Evolutionary conservation across 176 grass and related monocot genomes (phyloP).

Genomic region (Thalia dealbata): DNA sequence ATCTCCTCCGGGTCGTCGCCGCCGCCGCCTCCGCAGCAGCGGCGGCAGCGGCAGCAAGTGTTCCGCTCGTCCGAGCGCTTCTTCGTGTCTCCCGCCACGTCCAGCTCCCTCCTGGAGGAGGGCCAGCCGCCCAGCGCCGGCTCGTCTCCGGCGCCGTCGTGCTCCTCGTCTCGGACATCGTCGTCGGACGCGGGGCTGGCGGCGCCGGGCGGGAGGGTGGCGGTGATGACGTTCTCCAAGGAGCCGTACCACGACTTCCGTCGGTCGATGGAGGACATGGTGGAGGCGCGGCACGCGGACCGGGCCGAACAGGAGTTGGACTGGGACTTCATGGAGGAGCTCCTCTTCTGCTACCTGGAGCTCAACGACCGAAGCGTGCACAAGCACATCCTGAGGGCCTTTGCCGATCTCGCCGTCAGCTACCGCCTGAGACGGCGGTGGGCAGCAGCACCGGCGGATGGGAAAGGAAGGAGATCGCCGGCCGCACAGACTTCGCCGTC

Average conservation of each 20-base stretch:
- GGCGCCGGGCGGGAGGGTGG: neutral
- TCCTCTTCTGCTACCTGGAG: slow-evolving; percentile 64
- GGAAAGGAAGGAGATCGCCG: too few species aligned
- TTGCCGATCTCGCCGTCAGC: slow-evolving; percentile 43
- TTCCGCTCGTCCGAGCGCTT: slow-evolving; percentile 16
- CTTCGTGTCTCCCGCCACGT: slow-evolving; percentile 25
- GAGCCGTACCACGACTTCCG: slow-evolving; percentile 60
- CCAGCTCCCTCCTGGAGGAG: slow-evolving; percentile 6
- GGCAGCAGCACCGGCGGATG: neutral
- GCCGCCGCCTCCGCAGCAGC: too few species aligned
- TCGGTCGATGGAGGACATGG: slow-evolving; percentile 54
- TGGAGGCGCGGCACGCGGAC: slow-evolving; percentile 32
- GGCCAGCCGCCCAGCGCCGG: neutral
- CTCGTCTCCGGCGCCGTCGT: neutral
- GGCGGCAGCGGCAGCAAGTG: too few species aligned
- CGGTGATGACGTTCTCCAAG: slow-evolving; percentile 46
- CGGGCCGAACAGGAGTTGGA: slow-evolving; percentile 31
- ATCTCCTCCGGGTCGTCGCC: neutral
- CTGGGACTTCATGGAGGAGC: slow-evolving; percentile 83
- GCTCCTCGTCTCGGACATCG: slow-evolving; percentile 8
- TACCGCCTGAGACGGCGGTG: neutral
- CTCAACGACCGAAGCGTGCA: slow-evolving; percentile 67
- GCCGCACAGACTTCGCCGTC: too few species aligned
- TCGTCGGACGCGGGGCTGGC: neutral
- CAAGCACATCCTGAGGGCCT: slow-evolving; percentile 61